Evolutionary conservation across 441 rosid genomes (phyloP).

Genomic region (Jatropha podagrica): DNA sequence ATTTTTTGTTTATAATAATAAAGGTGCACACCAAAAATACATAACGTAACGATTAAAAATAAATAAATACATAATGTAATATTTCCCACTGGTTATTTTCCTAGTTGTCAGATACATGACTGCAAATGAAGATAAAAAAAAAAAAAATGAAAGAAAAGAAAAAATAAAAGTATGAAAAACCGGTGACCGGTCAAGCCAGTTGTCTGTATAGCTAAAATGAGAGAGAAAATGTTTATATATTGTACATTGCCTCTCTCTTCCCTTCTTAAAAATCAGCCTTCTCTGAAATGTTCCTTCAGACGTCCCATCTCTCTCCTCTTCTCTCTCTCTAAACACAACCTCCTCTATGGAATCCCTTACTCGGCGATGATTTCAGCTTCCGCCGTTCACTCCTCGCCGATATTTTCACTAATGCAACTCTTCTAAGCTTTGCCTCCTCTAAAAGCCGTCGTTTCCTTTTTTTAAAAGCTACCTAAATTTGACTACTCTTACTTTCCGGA

Average conservation of each 20-base stretch:
- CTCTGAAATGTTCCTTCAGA: conserved; percentile 50
- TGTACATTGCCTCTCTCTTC: conserved; percentile 23
- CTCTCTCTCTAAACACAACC: neutral
- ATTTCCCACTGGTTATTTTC: neutral
- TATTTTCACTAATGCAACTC: conserved; percentile 25
- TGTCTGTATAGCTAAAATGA: neutral
- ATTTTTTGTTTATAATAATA: too few species aligned
- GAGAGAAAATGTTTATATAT: conserved; percentile 43
- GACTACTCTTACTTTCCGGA: conserved; percentile 1
- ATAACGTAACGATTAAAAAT: too few species aligned
- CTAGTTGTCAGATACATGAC: neutral
- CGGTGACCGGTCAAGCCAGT: conserved; percentile 51
- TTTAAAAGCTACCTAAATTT: neutral
- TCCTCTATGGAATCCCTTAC: conserved; percentile 16
- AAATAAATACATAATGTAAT: neutral
- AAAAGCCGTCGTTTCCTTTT: conserved; percentile 18
- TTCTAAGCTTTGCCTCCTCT: conserved; percentile 7
- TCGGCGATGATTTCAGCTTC: conserved; percentile 31
- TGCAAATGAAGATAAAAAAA: neutral
- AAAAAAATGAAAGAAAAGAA: neutral
- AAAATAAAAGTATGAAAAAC: neutral
- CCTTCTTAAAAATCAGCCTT: conserved; percentile 11
- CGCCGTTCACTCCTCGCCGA: conserved; percentile 12
- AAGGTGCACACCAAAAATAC: too few species aligned
- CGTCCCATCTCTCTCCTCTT: conserved; percentile 36